phyloP scores from a whole-genome alignment of 352 stramenopile genomes.

The Phytophthora foliorum region DNA sequence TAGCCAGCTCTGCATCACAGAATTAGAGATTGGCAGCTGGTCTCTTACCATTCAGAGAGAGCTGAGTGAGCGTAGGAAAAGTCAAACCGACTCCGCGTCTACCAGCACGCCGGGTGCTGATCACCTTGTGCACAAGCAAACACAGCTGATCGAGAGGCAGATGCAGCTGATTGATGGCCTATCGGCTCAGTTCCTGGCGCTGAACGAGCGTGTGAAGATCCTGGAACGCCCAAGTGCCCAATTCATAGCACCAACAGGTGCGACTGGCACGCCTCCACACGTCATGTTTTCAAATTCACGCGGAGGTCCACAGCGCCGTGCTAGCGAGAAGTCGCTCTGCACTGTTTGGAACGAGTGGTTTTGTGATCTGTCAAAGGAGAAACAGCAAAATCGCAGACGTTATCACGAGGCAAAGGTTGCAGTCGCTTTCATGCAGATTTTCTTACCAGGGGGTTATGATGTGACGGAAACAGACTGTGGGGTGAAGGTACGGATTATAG shows the following conservation, averaged over 20 bases:
- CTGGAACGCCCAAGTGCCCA: not conserved
- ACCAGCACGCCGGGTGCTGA: not conserved
- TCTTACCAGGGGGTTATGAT: conserved; percentile 14
- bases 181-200: not conserved
- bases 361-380: not conserved
- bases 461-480: not conserved
- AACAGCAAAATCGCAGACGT: not conserved
- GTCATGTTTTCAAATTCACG: not conserved
- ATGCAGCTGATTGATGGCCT: not conserved
- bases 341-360: conserved; percentile 14
- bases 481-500: not conserved
- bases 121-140: not conserved
- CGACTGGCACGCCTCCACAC: not conserved
- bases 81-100: too few species aligned
- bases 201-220: not conserved
- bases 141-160: not conserved
- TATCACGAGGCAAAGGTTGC: conserved; percentile 14
- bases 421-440: conserved; percentile 6
- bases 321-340: not conserved
- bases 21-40: too few species aligned
- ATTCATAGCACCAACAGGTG: not conserved
- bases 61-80: too few species aligned
- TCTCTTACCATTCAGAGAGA: too few species aligned
- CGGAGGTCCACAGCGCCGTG: not conserved
- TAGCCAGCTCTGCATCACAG: not conserved